Evolutionary conservation across 2,329 filamentous ascomycete species (phyloP).

Genomic region (Penicillium glabrum): DNA sequence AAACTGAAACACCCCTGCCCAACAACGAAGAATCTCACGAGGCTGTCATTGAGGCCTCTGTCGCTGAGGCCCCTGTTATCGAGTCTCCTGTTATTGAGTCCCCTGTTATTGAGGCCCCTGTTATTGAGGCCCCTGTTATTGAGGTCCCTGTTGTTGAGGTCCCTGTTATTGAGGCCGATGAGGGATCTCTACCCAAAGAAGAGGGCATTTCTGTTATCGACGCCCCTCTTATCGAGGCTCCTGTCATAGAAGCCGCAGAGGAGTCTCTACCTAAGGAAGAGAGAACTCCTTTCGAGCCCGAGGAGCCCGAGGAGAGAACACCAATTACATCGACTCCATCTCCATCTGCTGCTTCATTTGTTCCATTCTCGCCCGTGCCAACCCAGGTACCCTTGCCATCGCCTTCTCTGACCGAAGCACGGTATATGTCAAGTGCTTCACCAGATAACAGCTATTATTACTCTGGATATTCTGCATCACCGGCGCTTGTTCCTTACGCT

Average conservation of each 20-base stretch:
- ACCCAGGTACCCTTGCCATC: conserved; percentile 30
- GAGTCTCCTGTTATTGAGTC: too few relatives aligned
- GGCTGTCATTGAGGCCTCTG: conserved; percentile 2
- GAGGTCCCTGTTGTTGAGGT: neutral
- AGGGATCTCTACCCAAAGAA: neutral
- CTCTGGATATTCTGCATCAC: conserved; percentile 20
- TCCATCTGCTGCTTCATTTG: conserved; percentile 23
- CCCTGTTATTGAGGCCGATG: neutral
- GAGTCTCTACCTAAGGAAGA: conserved; percentile 2
- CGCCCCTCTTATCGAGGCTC: too few relatives aligned
- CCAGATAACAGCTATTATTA: conserved; percentile 24
- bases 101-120: neutral
- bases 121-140: neutral
- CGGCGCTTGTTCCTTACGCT: conserved; percentile 20
- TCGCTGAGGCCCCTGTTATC: too few relatives aligned
- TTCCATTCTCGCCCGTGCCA: conserved; percentile 23
- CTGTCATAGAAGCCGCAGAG: neutral
- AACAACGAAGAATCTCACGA: conserved; percentile 10
- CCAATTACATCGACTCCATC: conserved; percentile 21
- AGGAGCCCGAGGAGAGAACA: conserved; percentile 12
- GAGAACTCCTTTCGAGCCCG: neutral
- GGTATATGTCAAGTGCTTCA: conserved; percentile 27
- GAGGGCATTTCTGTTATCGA: neutral
- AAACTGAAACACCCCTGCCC: conserved; percentile 6
- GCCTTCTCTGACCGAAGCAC: conserved; percentile 31